Evolutionary conservation across 163 green algal species (phyloP), one percentile per base, ranked within the genome.

Genomic region (Prototheca wickerhamii): DNA sequence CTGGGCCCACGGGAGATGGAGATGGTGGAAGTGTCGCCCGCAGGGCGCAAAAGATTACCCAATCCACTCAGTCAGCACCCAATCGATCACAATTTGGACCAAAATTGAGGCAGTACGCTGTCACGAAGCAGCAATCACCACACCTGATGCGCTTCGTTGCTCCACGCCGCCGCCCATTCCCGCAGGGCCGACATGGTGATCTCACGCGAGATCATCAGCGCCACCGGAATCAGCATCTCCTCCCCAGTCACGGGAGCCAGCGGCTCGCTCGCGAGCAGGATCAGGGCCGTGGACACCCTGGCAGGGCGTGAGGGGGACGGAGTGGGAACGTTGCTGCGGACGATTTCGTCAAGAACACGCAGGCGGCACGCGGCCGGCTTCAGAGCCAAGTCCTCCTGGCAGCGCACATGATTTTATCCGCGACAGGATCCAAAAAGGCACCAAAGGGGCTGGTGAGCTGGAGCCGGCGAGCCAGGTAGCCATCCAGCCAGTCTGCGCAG

Each of bases 351-450:
- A 10, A 58, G 0, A 23, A 58, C 29, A 17, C n/a, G n/a, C n/a
- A n/a, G n/a, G n/a, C n/a, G n/a, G n/a, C n/a, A n/a, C n/a, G n/a
- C n/a, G n/a, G n/a, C n/a, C n/a, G n/a, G n/a, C n/a, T n/a, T n/a
- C n/a, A n/a, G n/a, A n/a, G n/a, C n/a, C 52, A 58, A 21, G 18
- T 25, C 18, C 44, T 3, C 15, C 1, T 26, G 18, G 5, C 21
- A 29, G 44, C 51, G n/a, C 51, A 58, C 90, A 97, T 97, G n/a
- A 98, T 79, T 82, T 99, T 99, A 77, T 99, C 93, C 3, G 93
- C 93, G 26, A 99, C 93, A 2, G 93, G 93, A 74, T 99, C 93
- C 25, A 99, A 75, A 61, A 99, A 99, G 2, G 92, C 92, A 2
- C 93, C 93, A 82, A 99, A 98, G 1, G 82, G 54, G 46, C 55